A percentile compares a stretch with the other conserved stretches of the same genome.
phyloP scores from a whole-genome alignment of 1,284 basidiomycete genomes.

The Cutaneotrichosporon mucoides region DNA sequence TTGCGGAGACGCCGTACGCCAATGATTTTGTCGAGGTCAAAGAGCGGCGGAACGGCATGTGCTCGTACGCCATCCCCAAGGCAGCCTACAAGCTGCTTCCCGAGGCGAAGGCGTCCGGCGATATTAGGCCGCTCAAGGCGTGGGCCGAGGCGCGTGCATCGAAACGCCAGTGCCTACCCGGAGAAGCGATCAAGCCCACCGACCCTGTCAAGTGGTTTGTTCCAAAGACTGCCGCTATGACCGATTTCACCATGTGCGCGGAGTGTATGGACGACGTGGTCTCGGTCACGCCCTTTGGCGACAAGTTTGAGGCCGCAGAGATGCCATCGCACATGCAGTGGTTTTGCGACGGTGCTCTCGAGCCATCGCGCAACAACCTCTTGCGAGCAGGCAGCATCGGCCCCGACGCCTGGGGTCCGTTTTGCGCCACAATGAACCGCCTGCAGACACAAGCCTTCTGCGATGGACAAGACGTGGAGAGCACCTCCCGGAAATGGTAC shows the following conservation, averaged over 20 bases:
- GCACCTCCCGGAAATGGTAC: conserved; percentile 1
- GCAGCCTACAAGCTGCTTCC: not conserved
- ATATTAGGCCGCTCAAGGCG: not conserved
- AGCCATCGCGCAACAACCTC: not conserved
- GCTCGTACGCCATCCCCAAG: not conserved
- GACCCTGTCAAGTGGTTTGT: not conserved
- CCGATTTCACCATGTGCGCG: not conserved
- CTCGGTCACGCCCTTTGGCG: not conserved
- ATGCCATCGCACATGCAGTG: not conserved
- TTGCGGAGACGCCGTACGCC: not conserved
- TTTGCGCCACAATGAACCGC: not conserved
- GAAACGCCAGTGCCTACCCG: not conserved
- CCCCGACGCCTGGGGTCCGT: not conserved
- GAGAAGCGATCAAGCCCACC: not conserved
- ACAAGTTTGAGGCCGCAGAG: not conserved
- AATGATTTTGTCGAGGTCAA: not conserved
- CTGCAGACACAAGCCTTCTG: not conserved
- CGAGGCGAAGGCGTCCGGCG: not conserved
- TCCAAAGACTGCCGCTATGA: not conserved
- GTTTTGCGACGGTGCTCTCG: not conserved
- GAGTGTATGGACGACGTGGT: conserved; percentile 4
- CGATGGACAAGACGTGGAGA: not conserved
- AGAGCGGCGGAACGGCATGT: not conserved
- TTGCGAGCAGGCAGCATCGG: not conserved
- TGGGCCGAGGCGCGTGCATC: not conserved